Evolutionary conservation across 345 rosid genomes (phyloP).

Genomic region (Capsella bursapastoris): DNA sequence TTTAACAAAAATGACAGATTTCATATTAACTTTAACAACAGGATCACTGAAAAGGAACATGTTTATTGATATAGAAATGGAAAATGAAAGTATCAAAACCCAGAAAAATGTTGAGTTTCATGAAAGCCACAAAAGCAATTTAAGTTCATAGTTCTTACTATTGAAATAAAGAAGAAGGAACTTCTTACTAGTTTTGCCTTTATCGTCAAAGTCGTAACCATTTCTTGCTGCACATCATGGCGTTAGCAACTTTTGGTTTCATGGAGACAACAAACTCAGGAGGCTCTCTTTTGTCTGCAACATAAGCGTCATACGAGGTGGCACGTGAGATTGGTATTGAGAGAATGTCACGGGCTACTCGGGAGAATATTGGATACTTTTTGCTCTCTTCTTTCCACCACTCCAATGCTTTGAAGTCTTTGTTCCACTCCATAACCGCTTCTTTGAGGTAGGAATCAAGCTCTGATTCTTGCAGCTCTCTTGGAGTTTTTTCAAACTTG

Average conservation of each 20-base stretch:
- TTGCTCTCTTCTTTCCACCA: constrained; percentile 78
- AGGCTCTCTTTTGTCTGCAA: constrained; percentile 41
- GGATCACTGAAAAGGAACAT: too few relatives aligned
- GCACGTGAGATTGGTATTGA: constrained; percentile 60
- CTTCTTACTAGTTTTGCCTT: neutral
- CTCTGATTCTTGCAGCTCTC: constrained; percentile 56
- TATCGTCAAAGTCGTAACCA: constrained; percentile 21
- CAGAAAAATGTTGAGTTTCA: too few relatives aligned
- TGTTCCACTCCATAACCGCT: constrained; percentile 61
- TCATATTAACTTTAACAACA: too few relatives aligned
- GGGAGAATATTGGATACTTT: constrained; percentile 71
- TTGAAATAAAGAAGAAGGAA: too few relatives aligned
- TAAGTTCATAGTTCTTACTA: too few relatives aligned
- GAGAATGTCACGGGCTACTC: constrained; percentile 78
- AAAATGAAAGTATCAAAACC: too few relatives aligned
- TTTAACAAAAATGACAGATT: too few relatives aligned
- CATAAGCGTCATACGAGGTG: constrained; percentile 37
- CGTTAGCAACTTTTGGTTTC: constrained; percentile 8
- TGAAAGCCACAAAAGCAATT: too few relatives aligned
- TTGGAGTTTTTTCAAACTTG: constrained; percentile 67
- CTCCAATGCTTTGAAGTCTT: constrained; percentile 65
- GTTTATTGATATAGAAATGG: too few relatives aligned
- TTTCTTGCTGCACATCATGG: constrained; percentile 34
- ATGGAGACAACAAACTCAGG: constrained; percentile 13
- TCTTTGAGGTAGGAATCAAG: constrained; percentile 75